These are phyloP conservation scores for Lentinula detonsa DNA, from an alignment of 768 basidiomycete genomes.

Conservation along the genomic window DNA sequence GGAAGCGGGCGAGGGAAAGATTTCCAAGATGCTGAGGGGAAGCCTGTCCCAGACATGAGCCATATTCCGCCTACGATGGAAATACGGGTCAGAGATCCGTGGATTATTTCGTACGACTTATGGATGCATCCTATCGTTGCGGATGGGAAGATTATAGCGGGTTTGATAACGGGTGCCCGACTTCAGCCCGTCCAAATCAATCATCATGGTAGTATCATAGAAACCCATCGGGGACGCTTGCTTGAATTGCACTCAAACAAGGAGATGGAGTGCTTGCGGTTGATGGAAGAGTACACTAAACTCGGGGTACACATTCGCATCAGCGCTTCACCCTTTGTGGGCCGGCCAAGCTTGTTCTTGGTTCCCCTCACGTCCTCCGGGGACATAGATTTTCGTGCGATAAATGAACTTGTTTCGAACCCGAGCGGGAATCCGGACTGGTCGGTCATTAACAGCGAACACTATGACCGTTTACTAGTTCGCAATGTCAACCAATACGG, in stretches of 20 bases:
- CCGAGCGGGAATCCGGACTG: slow-evolving; percentile 52
- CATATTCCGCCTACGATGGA: slow-evolving; percentile 48
- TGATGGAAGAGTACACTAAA: slow-evolving; percentile 64
- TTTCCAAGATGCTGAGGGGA: slow-evolving; percentile 49
- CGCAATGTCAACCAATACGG: slow-evolving; percentile 52
- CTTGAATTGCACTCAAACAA: slow-evolving; percentile 39
- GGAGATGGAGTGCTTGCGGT: slow-evolving; percentile 37
- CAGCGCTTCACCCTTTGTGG: slow-evolving; percentile 48
- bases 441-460: slow-evolving; percentile 40
- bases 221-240: slow-evolving; percentile 22
- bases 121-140: slow-evolving; percentile 62
- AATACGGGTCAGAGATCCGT: slow-evolving; percentile 61
- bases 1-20: slow-evolving; percentile 42
- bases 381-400: slow-evolving; percentile 53
- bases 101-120: slow-evolving; percentile 46
- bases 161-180: slow-evolving; percentile 60
- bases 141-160: slow-evolving; percentile 45
- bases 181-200: slow-evolving; percentile 43
- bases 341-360: slow-evolving; percentile 54
- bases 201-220: slow-evolving; percentile 28
- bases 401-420: slow-evolving; percentile 41
- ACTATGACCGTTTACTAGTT: slow-evolving; percentile 47
- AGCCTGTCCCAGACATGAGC: slow-evolving; percentile 33
- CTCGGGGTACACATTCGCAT: slow-evolving; percentile 57
- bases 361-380: slow-evolving; percentile 51